A percentile compares a stretch with the other conserved stretches of the same genome.
phyloP scores from a whole-genome alignment of 1,284 basidiomycete species.

The Leccinum colubrinum region DNA sequence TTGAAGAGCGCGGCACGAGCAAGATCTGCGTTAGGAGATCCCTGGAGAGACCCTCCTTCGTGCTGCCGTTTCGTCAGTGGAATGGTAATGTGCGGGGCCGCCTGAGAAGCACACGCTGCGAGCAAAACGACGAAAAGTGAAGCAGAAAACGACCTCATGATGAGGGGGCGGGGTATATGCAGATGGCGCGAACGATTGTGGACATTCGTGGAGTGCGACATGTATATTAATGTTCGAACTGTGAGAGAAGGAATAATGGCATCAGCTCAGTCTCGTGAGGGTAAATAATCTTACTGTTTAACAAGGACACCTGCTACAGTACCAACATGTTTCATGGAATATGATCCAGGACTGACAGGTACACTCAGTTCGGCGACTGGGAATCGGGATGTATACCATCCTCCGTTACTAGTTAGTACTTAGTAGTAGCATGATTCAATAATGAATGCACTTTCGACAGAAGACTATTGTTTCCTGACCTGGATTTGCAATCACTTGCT shows the following conservation, averaged over 20 bases:
- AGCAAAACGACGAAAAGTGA: not conserved
- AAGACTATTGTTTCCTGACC: not conserved
- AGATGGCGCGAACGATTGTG: not conserved
- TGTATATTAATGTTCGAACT: not conserved
- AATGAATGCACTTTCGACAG: not conserved
- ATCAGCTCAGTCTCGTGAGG: not conserved
- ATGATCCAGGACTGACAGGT: not conserved
- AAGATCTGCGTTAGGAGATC: conserved; percentile 10
- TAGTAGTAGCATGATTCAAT: too few relatives aligned
- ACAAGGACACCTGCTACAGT: not conserved
- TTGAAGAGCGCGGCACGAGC: conserved; percentile 3
- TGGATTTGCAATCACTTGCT: not conserved
- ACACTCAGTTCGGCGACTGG: not conserved
- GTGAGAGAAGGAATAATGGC: not conserved
- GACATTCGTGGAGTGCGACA: not conserved
- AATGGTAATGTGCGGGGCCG: not conserved
- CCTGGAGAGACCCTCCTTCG: not conserved
- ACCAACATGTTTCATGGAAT: not conserved
- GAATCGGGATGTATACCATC: not conserved
- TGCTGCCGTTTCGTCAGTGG: not conserved
- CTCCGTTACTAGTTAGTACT: not conserved
- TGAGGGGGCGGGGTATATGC: not conserved
- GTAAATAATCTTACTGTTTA: not conserved
- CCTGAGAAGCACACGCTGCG: not conserved
- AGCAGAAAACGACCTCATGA: not conserved